Conservation (phyloP, 805 yeast species). For the Teunomyces kruisii region DNA sequence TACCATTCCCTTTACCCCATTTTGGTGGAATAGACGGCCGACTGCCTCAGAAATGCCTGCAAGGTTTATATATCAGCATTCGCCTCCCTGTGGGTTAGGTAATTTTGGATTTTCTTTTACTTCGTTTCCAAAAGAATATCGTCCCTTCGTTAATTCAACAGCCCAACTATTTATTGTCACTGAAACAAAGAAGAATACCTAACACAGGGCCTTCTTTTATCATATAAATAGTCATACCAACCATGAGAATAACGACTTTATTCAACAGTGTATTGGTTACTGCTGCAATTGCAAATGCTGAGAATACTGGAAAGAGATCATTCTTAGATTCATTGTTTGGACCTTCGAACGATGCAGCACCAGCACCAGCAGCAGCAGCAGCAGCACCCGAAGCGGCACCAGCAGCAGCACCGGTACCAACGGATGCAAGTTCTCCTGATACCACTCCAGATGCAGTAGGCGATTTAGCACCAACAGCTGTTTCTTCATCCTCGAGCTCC, state of each 20-base stretch:
- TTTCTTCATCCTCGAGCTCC: conserved; percentile 1
- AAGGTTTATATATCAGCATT: conserved; percentile 2
- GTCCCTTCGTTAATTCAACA: conserved; percentile 5
- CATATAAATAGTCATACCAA: conserved; percentile 6
- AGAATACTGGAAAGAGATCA: conserved; percentile 10
- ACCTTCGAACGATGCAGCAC: conserved; percentile 9
- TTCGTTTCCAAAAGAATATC: conserved; percentile 10
- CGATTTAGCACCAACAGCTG: conserved; percentile 3
- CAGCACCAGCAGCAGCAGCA: conserved; percentile 9
- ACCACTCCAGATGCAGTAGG: conserved; percentile 6
- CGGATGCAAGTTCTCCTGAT: too few species aligned
- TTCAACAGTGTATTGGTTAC: conserved; percentile 23
- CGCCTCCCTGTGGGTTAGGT: neutral
- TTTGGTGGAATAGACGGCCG: neutral
- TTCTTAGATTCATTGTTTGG: conserved; percentile 11
- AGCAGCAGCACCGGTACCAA: conserved; percentile 2
- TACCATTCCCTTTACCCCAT: neutral
- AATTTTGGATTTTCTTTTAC: conserved; percentile 2
- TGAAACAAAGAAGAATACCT: conserved; percentile 8
- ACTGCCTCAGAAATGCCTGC: neutral
- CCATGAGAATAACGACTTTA: conserved; percentile 25
- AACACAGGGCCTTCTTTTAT: neutral
- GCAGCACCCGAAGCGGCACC: conserved; percentile 9
- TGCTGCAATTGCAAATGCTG: conserved; percentile 21
- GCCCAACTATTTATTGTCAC: neutral